A percentile compares a stretch with the other conserved stretches of the same genome.
These are phyloP conservation scores for Colletotrichum endophyticum DNA, from an alignment of 2,329 filamentous ascomycete species.

Conservation along the genomic window DNA sequence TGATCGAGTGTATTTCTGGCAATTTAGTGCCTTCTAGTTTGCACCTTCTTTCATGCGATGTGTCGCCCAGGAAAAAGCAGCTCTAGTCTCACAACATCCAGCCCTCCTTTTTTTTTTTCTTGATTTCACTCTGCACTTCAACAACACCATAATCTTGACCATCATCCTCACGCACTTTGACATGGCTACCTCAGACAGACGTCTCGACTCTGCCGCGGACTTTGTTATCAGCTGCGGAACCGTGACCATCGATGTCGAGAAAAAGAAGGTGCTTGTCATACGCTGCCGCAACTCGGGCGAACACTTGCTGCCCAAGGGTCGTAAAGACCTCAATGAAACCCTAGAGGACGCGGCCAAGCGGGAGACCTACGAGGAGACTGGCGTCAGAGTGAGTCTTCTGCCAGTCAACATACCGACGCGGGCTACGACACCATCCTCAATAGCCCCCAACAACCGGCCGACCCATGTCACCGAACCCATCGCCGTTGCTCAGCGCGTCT, in stretches of 20 bases:
- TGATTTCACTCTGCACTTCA: too few relatives aligned
- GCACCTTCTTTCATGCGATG: background rate
- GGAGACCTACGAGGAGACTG: conserved; percentile 24
- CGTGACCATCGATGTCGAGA: background rate
- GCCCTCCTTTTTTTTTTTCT: background rate
- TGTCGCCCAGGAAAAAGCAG: background rate
- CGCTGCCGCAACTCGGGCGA: background rate
- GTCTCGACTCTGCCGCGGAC: background rate
- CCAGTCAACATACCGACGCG: background rate
- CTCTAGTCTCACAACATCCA: background rate
- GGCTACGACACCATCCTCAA: background rate
- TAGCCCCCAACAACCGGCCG: background rate
- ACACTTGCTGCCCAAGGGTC: conserved; percentile 22
- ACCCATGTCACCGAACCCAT: background rate
- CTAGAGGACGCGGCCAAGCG: conserved; percentile 15
- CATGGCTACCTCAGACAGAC: background rate
- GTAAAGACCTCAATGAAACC: conserved; percentile 21
- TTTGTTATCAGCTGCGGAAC: background rate
- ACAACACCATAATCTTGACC: too few relatives aligned
- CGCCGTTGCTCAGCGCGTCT: background rate
- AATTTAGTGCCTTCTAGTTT: background rate
- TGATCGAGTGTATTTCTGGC: background rate
- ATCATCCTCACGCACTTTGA: background rate
- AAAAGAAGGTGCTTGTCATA: background rate
- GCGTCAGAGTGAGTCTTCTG: background rate